Evolutionary conservation across 345 rosid genomes (phyloP).

Genomic region (Salix udensis): DNA sequence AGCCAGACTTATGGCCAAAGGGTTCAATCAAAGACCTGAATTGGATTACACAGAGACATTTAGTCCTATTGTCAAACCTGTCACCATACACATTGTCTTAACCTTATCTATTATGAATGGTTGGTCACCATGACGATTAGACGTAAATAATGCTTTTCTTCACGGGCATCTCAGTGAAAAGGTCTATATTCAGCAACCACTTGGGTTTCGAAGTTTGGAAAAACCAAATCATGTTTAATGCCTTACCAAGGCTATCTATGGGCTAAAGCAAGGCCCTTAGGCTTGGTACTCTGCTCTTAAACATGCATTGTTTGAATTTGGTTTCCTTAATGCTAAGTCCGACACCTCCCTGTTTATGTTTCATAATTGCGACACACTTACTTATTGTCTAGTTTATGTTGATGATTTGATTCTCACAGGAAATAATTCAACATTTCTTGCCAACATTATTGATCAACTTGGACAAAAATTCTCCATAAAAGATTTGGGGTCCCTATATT

Average conservation of each 20-base stretch:
- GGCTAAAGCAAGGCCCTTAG: not conserved
- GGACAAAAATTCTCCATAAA: not conserved
- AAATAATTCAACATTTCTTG: too few species aligned
- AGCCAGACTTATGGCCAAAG: not conserved
- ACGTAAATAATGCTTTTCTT: not conserved
- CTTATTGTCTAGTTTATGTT: not conserved
- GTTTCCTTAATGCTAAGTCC: too few species aligned
- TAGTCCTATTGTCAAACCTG: not conserved
- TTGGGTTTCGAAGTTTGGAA: not conserved
- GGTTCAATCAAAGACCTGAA: not conserved
- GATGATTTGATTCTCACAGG: not conserved
- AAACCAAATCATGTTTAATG: too few species aligned
- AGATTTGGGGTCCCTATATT: not conserved
- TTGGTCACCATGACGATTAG: not conserved
- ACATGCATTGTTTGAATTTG: rapidly evolving
- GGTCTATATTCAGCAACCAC: not conserved
- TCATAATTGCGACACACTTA: not conserved
- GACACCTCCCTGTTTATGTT: too few species aligned
- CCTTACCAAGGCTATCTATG: not conserved
- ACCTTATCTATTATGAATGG: not conserved
- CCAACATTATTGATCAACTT: too few species aligned
- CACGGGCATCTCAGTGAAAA: not conserved
- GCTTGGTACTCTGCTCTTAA: not conserved
- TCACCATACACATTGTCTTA: rapidly evolving
- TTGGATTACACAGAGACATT: not conserved